Percentiles rank a stretch among this genome's conserved stretches.
phyloP scores from a whole-genome alignment of 2,329 filamentous ascomycete genomes.

The Botryotinia calthae region DNA sequence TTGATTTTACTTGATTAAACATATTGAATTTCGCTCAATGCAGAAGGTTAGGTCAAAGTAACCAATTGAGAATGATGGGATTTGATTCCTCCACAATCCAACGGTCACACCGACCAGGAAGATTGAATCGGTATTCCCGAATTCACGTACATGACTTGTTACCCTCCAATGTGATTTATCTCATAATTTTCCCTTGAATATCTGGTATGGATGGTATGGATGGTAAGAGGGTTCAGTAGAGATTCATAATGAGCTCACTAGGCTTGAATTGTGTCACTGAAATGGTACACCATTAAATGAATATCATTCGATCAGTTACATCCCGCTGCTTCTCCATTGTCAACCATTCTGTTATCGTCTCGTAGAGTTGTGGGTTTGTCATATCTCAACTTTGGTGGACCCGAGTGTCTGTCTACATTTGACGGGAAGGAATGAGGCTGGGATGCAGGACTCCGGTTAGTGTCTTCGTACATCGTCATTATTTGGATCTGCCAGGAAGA shows the following conservation, averaged over 20 bases:
- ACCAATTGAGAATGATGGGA: neutral
- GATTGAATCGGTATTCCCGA: slow-evolving; percentile 5
- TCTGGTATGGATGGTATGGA: neutral
- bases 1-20: neutral
- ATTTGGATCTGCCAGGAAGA: neutral
- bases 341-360: slow-evolving; percentile 1
- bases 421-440: slow-evolving; percentile 14
- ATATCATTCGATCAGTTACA: slow-evolving; percentile 12
- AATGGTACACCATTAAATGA: neutral
- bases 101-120: slow-evolving; percentile 9
- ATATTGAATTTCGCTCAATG: neutral
- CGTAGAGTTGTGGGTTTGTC: neutral
- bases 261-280: slow-evolving; percentile 6
- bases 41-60: neutral
- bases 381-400: slow-evolving; percentile 14
- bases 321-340: neutral
- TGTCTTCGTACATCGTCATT: neutral
- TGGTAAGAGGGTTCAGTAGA: neutral
- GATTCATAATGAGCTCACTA: neutral
- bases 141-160: neutral
- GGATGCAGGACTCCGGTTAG: neutral
- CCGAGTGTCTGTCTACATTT: neutral
- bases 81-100: neutral
- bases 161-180: neutral
- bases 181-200: neutral